phyloP scores from a whole-genome alignment of 495 filamentous ascomycete species.

The Penicillium simplicissimum region DNA sequence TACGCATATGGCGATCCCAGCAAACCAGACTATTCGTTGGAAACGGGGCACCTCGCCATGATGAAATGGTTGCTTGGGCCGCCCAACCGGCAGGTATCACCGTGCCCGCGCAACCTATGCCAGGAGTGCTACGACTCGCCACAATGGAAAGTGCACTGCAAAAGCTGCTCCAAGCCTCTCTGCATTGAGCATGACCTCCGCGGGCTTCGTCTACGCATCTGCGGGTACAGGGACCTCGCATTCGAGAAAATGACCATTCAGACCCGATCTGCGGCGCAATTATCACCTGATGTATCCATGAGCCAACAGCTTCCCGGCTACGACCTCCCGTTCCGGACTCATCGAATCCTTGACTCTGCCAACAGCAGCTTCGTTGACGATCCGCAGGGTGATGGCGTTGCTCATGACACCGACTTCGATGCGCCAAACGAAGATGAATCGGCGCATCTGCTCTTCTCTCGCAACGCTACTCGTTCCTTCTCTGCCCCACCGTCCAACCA shows the following conservation, averaged over 20 bases:
- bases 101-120: slow-evolving; percentile 60
- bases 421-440: slow-evolving; percentile 21
- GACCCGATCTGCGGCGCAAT: slow-evolving; percentile 22
- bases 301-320: slow-evolving; percentile 17
- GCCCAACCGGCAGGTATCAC: slow-evolving; percentile 46
- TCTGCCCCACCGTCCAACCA: slow-evolving; percentile 45
- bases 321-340: slow-evolving; percentile 38
- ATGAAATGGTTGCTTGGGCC: slow-evolving; percentile 53
- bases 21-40: slow-evolving; percentile 44
- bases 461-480: slow-evolving; percentile 29
- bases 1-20: slow-evolving; percentile 47
- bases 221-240: slow-evolving; percentile 58
- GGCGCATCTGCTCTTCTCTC: slow-evolving; percentile 17
- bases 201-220: slow-evolving; percentile 58
- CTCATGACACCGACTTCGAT: slow-evolving; percentile 23
- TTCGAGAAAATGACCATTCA: slow-evolving; percentile 51
- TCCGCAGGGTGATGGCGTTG: slow-evolving; percentile 29
- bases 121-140: slow-evolving; percentile 58
- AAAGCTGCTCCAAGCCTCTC: slow-evolving; percentile 56
- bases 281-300: slow-evolving; percentile 12
- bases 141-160: slow-evolving; percentile 61
- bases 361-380: slow-evolving; percentile 47
- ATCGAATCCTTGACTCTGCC: slow-evolving; percentile 36
- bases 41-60: slow-evolving; percentile 51
- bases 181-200: slow-evolving; percentile 66